Base-by-base conservation (phyloP, 805 yeast species). In the Monosporozyma yasuniensis region DNA sequence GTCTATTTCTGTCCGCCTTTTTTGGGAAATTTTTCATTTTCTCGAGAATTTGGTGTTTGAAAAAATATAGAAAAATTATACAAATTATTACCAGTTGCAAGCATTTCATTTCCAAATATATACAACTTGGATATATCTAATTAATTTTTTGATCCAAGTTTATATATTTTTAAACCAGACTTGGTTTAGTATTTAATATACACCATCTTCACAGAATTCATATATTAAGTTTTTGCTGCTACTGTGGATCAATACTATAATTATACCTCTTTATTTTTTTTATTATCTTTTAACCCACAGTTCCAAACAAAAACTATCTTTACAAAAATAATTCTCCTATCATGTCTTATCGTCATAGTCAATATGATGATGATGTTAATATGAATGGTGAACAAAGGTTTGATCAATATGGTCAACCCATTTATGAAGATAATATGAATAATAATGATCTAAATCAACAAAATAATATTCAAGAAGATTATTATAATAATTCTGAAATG, bases 321-420 rank as follows among this genome's bases (percentile, higher is more conserved):
- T 5, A 4, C 27, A 25, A 5, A 25, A 5, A 5, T 14, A 32
- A 32, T 30, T 11, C 12, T 11, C n/a, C 18, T 61, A 39, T 35
- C 39, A 35, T 35, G 39, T 35, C 39, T 22, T 35, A 35, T 35
- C 39, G 39, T 35, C 22, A 18, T 35, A 35, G 39, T 35, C 39
- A 35, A 35, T 35, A 35, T 18, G 19, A 34, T 34, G 19, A 34
- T 34, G 8, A 35, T 35, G 10, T 30, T 6, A 42, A 60, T 42
- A 60, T 62, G 47, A 67, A 59, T 52, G 60, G 61, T 18, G 61
- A 52, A 12, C 57, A 55, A 44, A 63, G 30, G 47, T 57, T 56
- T 45, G 68, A 66, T 44, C 67, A 74, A 61, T 71, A 70, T 52
- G 73, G 64, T 21, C 66, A 66, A 54, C 70, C 71, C 23, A 60